These are phyloP conservation scores for Aspergillus caelatus DNA, from an alignment of 2,329 filamentous ascomycete genomes.

Conservation along the genomic window DNA sequence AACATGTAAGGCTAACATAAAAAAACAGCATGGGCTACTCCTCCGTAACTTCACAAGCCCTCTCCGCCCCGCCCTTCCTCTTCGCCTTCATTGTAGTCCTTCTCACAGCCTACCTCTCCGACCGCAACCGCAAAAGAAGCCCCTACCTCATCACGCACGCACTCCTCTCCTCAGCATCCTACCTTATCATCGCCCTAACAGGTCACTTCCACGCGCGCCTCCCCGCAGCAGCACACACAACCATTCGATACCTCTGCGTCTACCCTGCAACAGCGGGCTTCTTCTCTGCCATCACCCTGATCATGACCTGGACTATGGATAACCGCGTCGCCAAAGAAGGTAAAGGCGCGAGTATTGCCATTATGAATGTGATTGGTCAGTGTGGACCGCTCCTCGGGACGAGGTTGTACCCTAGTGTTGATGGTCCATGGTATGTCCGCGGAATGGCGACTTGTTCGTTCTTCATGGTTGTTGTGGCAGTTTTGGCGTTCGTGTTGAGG, in stretches of 20 bases:
- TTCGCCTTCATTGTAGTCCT: conserved; percentile 73
- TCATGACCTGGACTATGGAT: conserved; percentile 87
- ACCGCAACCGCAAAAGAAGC: conserved; percentile 65
- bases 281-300: conserved; percentile 80
- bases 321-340: conserved; percentile 72
- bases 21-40: conserved; percentile 67
- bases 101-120: conserved; percentile 71
- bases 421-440: conserved; percentile 63
- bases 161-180: conserved; percentile 66
- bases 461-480: conserved; percentile 65
- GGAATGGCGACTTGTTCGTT: conserved; percentile 66
- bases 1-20: background rate
- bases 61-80: conserved; percentile 81
- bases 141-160: conserved; percentile 70
- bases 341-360: conserved; percentile 75
- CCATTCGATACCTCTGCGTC: conserved; percentile 69
- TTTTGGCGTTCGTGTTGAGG: conserved; percentile 58
- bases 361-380: conserved; percentile 56
- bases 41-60: conserved; percentile 69
- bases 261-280: conserved; percentile 81
- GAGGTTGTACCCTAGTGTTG: conserved; percentile 61
- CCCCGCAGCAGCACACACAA: conserved; percentile 34
- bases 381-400: conserved; percentile 72
- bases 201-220: conserved; percentile 46
- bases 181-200: conserved; percentile 64